phyloP scores from a whole-genome alignment of 2,329 filamentous ascomycete genomes.

The Aspergillus versicolor region DNA sequence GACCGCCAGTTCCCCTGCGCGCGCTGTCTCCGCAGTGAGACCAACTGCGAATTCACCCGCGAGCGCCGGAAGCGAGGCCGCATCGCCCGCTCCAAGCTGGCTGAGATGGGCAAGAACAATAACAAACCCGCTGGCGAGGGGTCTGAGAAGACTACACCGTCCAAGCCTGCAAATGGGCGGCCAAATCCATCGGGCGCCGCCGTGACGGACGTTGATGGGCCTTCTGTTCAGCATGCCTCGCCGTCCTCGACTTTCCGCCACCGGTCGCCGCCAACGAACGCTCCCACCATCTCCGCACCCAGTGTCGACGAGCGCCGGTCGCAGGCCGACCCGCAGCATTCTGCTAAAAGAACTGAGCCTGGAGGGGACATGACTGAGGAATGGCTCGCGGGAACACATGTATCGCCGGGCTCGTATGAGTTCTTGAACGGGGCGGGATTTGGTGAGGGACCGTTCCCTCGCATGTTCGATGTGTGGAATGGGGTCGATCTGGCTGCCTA shows the following conservation, averaged over 20 bases:
- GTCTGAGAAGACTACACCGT: constrained; percentile 1
- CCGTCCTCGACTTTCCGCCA: constrained; percentile 25
- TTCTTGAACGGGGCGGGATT: constrained; percentile 26
- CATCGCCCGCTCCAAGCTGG: constrained; percentile 70
- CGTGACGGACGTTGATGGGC: constrained; percentile 15
- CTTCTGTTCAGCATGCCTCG: constrained; percentile 22
- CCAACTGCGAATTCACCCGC: constrained; percentile 77
- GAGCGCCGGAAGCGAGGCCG: constrained; percentile 94
- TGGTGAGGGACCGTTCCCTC: constrained; percentile 28
- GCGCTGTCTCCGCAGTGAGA: constrained; percentile 76
- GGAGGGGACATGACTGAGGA: constrained; percentile 31
- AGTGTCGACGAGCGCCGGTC: constrained; percentile 32
- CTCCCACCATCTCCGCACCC: constrained; percentile 27
- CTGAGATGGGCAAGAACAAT: constrained; percentile 35
- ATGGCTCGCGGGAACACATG: constrained; percentile 32
- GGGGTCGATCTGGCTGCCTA: constrained; percentile 27
- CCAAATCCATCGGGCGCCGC: neutral
- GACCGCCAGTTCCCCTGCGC: constrained; percentile 89
- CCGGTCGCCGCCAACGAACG: constrained; percentile 30
- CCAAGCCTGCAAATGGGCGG: constrained; percentile 1
- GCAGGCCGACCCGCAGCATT: constrained; percentile 19
- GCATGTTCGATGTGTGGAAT: constrained; percentile 34
- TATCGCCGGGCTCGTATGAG: constrained; percentile 35
- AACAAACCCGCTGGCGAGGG: neutral
- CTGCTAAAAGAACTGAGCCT: constrained; percentile 18